Conservation (phyloP, 805 yeast species). For the Teunomyces aglyptinius region DNA sequence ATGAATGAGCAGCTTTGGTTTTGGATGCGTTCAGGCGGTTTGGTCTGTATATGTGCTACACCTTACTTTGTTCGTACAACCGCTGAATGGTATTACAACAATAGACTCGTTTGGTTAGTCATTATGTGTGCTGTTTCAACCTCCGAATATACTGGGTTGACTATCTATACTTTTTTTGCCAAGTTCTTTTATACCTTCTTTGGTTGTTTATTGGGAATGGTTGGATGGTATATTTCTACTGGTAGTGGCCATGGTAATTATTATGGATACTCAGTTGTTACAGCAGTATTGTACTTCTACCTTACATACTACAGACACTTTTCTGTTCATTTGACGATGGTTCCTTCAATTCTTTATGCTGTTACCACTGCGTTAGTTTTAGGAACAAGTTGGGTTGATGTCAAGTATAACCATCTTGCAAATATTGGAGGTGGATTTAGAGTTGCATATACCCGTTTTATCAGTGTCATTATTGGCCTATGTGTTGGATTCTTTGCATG, state of each 20-base stretch:
- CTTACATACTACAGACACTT: conserved; percentile 29
- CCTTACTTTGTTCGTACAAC: conserved; percentile 28
- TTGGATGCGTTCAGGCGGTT: conserved; percentile 26
- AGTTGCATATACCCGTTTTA: conserved; percentile 26
- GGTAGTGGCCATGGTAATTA: conserved; percentile 24
- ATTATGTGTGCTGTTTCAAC: conserved; percentile 31
- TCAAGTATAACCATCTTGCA: conserved; percentile 12
- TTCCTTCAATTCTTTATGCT: conserved; percentile 26
- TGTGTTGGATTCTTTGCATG: conserved; percentile 29
- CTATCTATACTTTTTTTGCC: conserved; percentile 22
- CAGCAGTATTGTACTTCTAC: conserved; percentile 22
- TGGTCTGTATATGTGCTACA: conserved; percentile 20
- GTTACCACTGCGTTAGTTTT: conserved; percentile 29
- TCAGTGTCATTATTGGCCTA: conserved; percentile 29
- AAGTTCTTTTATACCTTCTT: conserved; percentile 25
- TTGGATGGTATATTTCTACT: conserved; percentile 32
- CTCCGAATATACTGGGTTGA: conserved; percentile 29
- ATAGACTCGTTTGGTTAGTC: conserved; percentile 30
- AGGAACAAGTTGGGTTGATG: conserved; percentile 35
- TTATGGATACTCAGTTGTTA: conserved; percentile 31
- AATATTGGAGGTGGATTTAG: conserved; percentile 28
- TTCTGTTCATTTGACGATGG: conserved; percentile 23
- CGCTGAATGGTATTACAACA: conserved; percentile 26
- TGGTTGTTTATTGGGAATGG: conserved; percentile 30
- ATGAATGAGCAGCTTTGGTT: conserved; percentile 25